These are phyloP conservation scores for Tetrahymena borealis DNA, from an alignment of 73 alveolate species.

Conservation along the genomic window DNA sequence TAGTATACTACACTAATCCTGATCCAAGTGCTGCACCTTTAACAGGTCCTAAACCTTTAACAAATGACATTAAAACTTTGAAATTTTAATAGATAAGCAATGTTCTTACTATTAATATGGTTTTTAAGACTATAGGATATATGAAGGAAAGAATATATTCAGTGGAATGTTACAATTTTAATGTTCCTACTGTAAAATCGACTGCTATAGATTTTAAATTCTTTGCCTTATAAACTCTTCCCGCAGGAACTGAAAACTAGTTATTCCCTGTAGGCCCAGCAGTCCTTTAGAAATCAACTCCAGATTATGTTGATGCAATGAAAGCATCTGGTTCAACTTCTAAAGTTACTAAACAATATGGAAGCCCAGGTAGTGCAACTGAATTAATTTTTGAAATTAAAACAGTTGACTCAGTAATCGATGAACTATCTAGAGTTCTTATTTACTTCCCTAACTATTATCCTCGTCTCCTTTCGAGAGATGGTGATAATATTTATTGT, in stretches of 20 bases:
- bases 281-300: not conserved
- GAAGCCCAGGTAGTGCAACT: not conserved
- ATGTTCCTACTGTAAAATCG: not conserved
- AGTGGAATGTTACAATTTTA: not conserved
- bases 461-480: not conserved
- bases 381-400: not conserved
- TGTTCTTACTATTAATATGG: not conserved
- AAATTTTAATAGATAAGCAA: not conserved
- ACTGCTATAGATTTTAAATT: not conserved
- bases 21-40: not conserved
- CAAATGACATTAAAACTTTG: not conserved
- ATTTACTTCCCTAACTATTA: not conserved
- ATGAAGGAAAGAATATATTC: not conserved
- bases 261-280: not conserved
- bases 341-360: not conserved
- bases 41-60: not conserved
- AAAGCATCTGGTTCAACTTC: not conserved
- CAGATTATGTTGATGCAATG: not conserved
- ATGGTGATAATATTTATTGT: not conserved
- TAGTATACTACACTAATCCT: not conserved
- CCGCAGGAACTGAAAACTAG: not conserved
- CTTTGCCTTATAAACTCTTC: not conserved
- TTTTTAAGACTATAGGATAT: not conserved
- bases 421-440: not conserved
- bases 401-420: not conserved